Evolutionary conservation across 352 stramenopile species (phyloP).

Genomic region (Phytopythium montanum): DNA sequence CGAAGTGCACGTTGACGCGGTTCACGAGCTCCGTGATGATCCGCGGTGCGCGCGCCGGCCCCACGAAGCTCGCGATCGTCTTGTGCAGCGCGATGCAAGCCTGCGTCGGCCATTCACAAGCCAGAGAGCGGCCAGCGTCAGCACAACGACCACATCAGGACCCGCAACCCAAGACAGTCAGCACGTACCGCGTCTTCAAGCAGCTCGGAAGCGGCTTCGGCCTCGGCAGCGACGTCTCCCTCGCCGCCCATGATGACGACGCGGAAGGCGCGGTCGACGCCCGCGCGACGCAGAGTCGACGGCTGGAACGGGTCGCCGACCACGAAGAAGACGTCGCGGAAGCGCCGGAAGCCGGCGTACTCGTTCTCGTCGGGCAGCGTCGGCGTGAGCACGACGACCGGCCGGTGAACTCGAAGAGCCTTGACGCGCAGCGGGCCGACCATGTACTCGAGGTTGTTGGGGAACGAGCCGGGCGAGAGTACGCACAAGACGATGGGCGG

Average conservation of each 20-base stretch:
- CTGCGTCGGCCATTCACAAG: neutral
- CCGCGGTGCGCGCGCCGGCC: conserved; percentile 45
- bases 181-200: conserved; percentile 61
- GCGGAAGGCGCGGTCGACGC: conserved; percentile 55
- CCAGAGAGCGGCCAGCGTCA: conserved; percentile 6
- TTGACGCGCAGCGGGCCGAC: conserved; percentile 69
- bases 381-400: conserved; percentile 60
- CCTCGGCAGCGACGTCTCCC: conserved; percentile 35
- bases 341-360: conserved; percentile 68
- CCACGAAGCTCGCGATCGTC: conserved; percentile 67
- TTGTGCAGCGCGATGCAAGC: conserved; percentile 72
- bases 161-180: neutral
- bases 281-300: conserved; percentile 55
- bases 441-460: conserved; percentile 74
- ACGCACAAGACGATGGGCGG: conserved; percentile 75
- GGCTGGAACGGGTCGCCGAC: conserved; percentile 58
- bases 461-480: conserved; percentile 48
- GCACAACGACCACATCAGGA: neutral
- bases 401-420: conserved; percentile 61
- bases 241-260: conserved; percentile 75
- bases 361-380: conserved; percentile 52
- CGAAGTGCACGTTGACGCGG: conserved; percentile 79
- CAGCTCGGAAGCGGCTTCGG: conserved; percentile 56
- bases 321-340: conserved; percentile 71
- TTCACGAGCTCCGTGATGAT: conserved; percentile 83